A percentile compares a stretch with the other conserved stretches of the same genome.
Evolutionary conservation across 176 grass and related monocot species (phyloP).

Genomic region (Thinopyrum elongatum): DNA sequence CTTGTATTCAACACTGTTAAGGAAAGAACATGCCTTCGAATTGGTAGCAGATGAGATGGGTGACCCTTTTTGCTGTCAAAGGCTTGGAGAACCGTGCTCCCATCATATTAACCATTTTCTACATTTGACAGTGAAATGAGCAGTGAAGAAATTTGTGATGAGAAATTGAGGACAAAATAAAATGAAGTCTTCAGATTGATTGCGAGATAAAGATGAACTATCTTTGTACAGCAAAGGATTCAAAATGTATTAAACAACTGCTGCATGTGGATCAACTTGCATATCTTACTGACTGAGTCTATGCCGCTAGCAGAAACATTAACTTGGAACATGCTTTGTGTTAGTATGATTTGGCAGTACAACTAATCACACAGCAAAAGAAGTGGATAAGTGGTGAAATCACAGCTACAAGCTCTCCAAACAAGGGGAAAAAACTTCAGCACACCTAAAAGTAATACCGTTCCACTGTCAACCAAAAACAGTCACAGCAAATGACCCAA

Average conservation of each 20-base stretch:
- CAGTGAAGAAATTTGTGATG: not conserved
- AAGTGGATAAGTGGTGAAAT: not conserved
- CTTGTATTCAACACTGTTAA: not conserved
- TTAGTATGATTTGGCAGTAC: not conserved
- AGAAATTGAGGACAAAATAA: not conserved
- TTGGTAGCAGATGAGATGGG: constrained; percentile 94
- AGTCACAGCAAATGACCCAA: not conserved
- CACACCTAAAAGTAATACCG: not conserved
- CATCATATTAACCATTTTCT: constrained; percentile 97
- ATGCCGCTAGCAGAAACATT: not conserved
- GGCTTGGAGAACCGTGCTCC: constrained; percentile 83
- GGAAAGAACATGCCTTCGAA: constrained; percentile 61
- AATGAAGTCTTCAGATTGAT: not conserved
- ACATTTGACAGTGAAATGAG: constrained; percentile 34
- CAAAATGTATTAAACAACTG: not conserved
- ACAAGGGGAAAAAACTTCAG: not conserved
- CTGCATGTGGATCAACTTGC: not conserved
- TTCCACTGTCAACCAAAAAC: not conserved
- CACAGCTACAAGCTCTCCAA: not conserved
- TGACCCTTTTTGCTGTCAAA: constrained; percentile 59
- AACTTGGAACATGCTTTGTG: not conserved
- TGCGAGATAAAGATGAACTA: not conserved
- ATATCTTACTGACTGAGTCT: not conserved
- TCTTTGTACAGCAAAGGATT: not conserved
- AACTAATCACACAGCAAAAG: not conserved